These are phyloP conservation scores for Venturia pyrina DNA, from an alignment of 2,329 filamentous ascomycete species.

Conservation along the genomic window DNA sequence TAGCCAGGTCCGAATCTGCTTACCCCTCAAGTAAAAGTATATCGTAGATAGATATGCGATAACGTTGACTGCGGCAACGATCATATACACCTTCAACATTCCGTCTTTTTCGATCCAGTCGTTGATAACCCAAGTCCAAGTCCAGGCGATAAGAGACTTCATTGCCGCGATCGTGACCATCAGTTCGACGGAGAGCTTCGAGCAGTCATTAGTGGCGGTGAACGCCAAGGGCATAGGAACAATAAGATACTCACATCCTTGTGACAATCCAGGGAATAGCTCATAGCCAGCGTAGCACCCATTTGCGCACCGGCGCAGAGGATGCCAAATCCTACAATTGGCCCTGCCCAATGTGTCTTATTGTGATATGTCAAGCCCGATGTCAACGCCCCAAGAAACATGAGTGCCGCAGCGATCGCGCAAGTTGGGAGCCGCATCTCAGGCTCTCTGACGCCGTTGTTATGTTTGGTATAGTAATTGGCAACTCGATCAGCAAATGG, in stretches of 20 bases:
- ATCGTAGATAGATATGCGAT: constrained; percentile 14
- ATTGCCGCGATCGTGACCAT: constrained; percentile 23
- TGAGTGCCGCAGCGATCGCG: constrained; percentile 31
- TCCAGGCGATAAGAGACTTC: constrained; percentile 21
- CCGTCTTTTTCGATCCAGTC: constrained; percentile 16
- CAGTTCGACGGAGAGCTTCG: constrained; percentile 16
- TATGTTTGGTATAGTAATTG: constrained; percentile 17
- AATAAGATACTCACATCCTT: constrained; percentile 13
- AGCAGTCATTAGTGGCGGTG: constrained; percentile 13
- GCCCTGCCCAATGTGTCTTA: constrained; percentile 31
- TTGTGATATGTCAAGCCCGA: constrained; percentile 36
- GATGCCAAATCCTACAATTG: constrained; percentile 39
- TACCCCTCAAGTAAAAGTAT: constrained; percentile 16
- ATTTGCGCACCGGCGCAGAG: constrained; percentile 20
- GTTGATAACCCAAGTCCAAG: constrained; percentile 20
- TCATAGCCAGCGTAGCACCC: constrained; percentile 21
- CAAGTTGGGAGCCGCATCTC: constrained; percentile 34
- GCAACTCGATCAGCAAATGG: constrained; percentile 17
- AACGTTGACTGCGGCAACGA: constrained; percentile 15
- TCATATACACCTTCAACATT: constrained; percentile 15
- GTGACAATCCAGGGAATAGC: constrained; percentile 20
- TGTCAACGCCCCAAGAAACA: constrained; percentile 32
- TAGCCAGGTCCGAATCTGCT: constrained; percentile 16
- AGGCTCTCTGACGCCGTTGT: constrained; percentile 36
- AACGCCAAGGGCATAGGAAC: background rate